Base-by-base conservation (phyloP, 345 rosid species). In the Anacardium occidentale region DNA sequence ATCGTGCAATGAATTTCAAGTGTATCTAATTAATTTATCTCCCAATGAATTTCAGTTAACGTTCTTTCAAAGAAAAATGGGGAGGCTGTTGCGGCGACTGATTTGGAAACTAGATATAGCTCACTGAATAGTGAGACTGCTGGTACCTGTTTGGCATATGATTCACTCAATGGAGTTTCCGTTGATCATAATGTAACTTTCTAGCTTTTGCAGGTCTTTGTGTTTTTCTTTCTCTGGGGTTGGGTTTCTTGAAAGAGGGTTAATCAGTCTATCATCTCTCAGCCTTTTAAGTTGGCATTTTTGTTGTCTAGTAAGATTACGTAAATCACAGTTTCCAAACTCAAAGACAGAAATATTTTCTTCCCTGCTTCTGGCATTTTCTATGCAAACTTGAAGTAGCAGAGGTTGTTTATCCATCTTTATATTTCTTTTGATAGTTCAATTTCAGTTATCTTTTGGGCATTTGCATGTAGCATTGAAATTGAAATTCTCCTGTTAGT, bases 131-230 rank as follows among this genome's bases (percentile, higher is more conserved):
- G 77, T 67, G 76, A 80, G 67, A 26, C 45, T 10, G 72, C 79
- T 18, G 70, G 69, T 59, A 81, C 48, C 74, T 76, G 80, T 63
- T 58, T 77, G 52, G 78, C 34, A 42, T 26, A 69, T 83, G 81
- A 83, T 71, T 53, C 62, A 15, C 74, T 61, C 58, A 75, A 64
- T 60, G 84, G 52, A 50, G 74, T 62, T 73, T 77, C 78, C 54
- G 48, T 70, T 21, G 81, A 78, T 55, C 62, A 62, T 62, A 81
- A 78, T 88, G 96, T 90, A 80, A 75, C 48, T 75, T n/a, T 56
- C 70, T 62, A 47, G 21, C 59, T 44, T 22, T 58, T 25, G 14
- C 7, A 17, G n/a, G 22, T 15, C n/a, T n/a, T 3, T 54, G 12
- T 52, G 10, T 22, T 47, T 32, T 20, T 18, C 53, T 29, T 22